phyloP scores from a whole-genome alignment of 129 eudicot genomes.

The Oenanthe sinensis region DNA sequence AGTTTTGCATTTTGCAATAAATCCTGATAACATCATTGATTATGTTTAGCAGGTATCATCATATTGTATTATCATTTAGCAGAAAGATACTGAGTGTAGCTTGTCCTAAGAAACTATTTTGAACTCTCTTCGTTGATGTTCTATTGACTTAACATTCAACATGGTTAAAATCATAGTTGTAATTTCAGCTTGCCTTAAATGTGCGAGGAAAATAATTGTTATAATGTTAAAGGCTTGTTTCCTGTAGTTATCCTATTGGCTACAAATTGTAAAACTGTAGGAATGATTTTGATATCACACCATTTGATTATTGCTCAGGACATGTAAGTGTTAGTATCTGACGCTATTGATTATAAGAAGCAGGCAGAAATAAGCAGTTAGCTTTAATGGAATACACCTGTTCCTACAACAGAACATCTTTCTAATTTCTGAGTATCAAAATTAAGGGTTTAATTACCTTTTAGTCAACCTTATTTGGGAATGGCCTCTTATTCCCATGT shows the following conservation, averaged over 20 bases:
- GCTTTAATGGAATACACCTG: not conserved
- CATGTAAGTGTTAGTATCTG: too few relatives aligned
- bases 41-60: not conserved
- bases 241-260: not conserved
- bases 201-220: not conserved
- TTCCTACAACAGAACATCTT: not conserved
- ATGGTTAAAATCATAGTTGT: not conserved
- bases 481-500: too few relatives aligned
- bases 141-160: too few relatives aligned
- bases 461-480: too few relatives aligned
- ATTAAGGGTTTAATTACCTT: too few relatives aligned
- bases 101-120: not conserved
- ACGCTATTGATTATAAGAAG: not conserved
- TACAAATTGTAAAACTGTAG: not conserved
- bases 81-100: not conserved
- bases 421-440: not conserved
- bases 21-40: not conserved
- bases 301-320: not conserved
- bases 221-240: not conserved
- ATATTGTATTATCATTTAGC: not conserved
- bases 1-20: not conserved
- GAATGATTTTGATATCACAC: too few relatives aligned
- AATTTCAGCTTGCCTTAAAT: not conserved
- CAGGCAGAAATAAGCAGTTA: not conserved
- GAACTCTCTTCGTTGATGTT: not conserved